phyloP scores from a whole-genome alignment of 768 basidiomycete genomes.

The Dacryopinax spathularia region DNA sequence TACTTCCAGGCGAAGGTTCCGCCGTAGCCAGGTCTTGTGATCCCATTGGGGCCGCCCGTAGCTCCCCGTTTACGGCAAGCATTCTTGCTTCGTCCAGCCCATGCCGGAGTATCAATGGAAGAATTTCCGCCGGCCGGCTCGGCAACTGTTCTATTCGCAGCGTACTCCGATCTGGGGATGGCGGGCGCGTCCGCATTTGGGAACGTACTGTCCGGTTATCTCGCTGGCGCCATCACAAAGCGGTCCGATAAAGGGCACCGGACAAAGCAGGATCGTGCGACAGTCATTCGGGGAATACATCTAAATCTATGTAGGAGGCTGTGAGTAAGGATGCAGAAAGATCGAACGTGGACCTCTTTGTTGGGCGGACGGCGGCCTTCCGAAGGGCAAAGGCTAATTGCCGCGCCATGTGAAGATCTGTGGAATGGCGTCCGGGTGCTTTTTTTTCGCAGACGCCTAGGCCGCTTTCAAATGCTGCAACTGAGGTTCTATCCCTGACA shows the following conservation, averaged over 20 bases:
- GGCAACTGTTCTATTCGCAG: not conserved
- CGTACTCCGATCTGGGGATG: not conserved
- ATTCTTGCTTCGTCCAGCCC: not conserved
- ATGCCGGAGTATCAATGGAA: not conserved
- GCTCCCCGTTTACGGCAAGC: not conserved
- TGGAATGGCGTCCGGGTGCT: not conserved
- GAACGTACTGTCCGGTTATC: not conserved
- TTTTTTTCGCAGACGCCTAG: not conserved
- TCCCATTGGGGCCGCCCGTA: not conserved
- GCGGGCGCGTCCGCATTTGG: not conserved
- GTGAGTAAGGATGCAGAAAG: not conserved
- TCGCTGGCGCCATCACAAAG: not conserved
- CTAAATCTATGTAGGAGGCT: not conserved
- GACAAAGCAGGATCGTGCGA: not conserved
- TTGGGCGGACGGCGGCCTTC: not conserved
- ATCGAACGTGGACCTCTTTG: not conserved
- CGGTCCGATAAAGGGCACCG: not conserved
- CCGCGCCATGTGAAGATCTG: not conserved
- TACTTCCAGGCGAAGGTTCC: not conserved
- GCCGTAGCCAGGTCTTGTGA: not conserved
- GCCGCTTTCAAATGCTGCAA: not conserved
- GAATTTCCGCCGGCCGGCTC: not conserved
- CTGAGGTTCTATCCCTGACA: not conserved
- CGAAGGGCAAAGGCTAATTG: not conserved
- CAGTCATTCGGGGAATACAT: not conserved